These are phyloP conservation scores for Saitozyma sp. DNA, from an alignment of 768 basidiomycete species.

Conservation along the genomic window DNA sequence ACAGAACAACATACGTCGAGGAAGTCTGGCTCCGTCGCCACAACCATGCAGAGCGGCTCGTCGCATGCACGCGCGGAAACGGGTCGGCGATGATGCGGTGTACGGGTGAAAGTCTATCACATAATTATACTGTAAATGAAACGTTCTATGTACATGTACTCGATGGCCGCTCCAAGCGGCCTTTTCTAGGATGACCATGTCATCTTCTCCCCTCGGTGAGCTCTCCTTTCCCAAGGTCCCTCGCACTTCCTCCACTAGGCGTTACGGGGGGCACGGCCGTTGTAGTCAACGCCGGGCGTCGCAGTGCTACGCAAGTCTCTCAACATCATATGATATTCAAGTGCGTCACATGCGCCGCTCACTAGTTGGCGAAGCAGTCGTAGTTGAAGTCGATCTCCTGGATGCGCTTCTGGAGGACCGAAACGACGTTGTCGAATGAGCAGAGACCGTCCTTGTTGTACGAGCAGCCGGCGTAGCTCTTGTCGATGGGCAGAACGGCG, in stretches of 20 bases:
- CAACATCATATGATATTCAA: neutral
- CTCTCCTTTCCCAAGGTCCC: neutral
- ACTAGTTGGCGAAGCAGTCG: conserved; percentile 65
- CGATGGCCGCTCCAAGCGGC: neutral
- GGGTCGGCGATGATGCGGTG: no score
- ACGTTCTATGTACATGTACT: neutral
- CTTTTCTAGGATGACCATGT: neutral
- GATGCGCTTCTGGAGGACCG: conserved; percentile 43
- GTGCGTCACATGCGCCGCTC: conserved; percentile 6
- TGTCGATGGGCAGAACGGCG: conserved; percentile 52
- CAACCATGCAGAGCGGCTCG: no score
- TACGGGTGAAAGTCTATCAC: neutral
- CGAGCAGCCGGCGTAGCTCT: conserved; percentile 46
- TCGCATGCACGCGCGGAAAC: no score
- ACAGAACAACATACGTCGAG: no score
- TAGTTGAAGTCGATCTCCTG: conserved; percentile 53
- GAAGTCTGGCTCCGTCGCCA: no score
- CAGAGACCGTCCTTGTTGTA: conserved; percentile 52
- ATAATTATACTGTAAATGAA: neutral
- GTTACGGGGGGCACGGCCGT: conserved; percentile 24
- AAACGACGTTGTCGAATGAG: conserved; percentile 50
- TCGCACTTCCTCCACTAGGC: neutral
- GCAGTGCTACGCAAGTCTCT: conserved; percentile 18
- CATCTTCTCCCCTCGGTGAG: neutral
- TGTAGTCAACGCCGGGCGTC: conserved; percentile 27